phyloP scores from a whole-genome alignment of 2,329 filamentous ascomycete genomes.

The Plenodomus tracheiphilus region DNA sequence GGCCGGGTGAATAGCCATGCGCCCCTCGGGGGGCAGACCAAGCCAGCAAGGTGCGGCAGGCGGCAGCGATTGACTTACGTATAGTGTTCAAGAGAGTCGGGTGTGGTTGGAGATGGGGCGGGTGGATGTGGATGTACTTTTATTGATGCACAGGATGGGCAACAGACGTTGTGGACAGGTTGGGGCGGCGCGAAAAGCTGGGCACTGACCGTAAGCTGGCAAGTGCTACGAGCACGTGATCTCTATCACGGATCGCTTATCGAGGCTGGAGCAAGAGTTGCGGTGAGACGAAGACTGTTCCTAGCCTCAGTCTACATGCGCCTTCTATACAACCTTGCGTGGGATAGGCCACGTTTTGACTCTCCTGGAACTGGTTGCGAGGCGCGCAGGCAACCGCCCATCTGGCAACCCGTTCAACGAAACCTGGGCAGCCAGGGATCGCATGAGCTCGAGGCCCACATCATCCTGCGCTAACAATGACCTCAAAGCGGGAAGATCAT shows the following conservation, averaged over 20 bases:
- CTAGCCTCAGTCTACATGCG: slow-evolving; percentile 3
- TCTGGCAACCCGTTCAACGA: slow-evolving; percentile 23
- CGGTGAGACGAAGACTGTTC: slow-evolving; percentile 11
- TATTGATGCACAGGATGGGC: slow-evolving; percentile 46
- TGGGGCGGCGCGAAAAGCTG: slow-evolving; percentile 23
- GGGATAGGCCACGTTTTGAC: slow-evolving; percentile 34
- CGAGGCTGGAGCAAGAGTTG: slow-evolving; percentile 19
- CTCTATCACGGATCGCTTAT: slow-evolving; percentile 26
- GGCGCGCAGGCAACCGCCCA: slow-evolving; percentile 35
- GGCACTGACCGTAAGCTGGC: slow-evolving; percentile 31
- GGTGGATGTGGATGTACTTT: slow-evolving; percentile 42
- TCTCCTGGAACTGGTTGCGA: slow-evolving; percentile 17
- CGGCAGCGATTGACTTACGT: slow-evolving; percentile 38
- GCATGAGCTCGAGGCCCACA: slow-evolving; percentile 28
- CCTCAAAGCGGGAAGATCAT: background rate
- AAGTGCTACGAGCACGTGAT: slow-evolving; percentile 39
- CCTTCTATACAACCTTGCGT: background rate
- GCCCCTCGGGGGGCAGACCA: slow-evolving; percentile 15
- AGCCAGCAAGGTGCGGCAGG: slow-evolving; percentile 15
- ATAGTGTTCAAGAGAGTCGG: slow-evolving; percentile 40
- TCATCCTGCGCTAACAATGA: slow-evolving; percentile 13
- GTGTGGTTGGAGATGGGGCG: slow-evolving; percentile 41
- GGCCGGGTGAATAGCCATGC: slow-evolving; percentile 17
- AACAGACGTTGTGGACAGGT: slow-evolving; percentile 38
- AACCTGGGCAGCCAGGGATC: slow-evolving; percentile 22